Base-by-base conservation (phyloP, 345 rosid species). In the Combretum micranthum region DNA sequence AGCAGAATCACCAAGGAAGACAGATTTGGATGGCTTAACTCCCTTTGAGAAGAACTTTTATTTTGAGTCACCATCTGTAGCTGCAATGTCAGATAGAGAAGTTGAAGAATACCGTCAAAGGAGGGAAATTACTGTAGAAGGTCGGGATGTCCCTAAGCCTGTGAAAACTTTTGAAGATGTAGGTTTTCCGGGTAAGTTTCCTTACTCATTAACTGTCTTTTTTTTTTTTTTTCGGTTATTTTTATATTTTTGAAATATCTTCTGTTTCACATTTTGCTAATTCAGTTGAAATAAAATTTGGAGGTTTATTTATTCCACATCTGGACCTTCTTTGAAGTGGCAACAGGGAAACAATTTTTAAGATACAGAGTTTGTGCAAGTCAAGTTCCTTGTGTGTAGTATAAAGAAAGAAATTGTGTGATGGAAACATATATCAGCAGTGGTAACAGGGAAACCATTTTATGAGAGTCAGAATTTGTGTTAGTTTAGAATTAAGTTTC, bases 11-110 rank as follows among this genome's bases (percentile, higher is more conserved):
- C 86, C 92, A 2, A 64, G 70, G 81, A 90, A 80, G 74, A 75
- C 76, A 15, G 93, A 90, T 78, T 83, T 94, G 72, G 99, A 87
- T 85, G 99, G 96, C 17, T 72, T 94, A 77, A 79, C 84, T 72
- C 86, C 95, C 44, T 94, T 90, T 20, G 92, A 90, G 77, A 94
- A 94, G 84, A 90, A 94, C 56, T 94, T 94, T 70, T 90, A 87
- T 68, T 77, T 81, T 0, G 99, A 94, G 54, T 90, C 97, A 0
- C 80, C 85, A 0, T 62, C 81, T 20, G 93, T 90, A 59, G 97
- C 90, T 0, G 87, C 88, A 59, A 87, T 94, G 97, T 75, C 96
- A 0, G 93, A 83, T 22, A 66, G 62, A 60, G 93, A 94, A 55
- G 97, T 85, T 32, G 88, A 85, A 60, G 96, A 87, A 47, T 90